Base-by-base conservation (phyloP, 805 yeast species). In the Suhomyces sp. region DNA sequence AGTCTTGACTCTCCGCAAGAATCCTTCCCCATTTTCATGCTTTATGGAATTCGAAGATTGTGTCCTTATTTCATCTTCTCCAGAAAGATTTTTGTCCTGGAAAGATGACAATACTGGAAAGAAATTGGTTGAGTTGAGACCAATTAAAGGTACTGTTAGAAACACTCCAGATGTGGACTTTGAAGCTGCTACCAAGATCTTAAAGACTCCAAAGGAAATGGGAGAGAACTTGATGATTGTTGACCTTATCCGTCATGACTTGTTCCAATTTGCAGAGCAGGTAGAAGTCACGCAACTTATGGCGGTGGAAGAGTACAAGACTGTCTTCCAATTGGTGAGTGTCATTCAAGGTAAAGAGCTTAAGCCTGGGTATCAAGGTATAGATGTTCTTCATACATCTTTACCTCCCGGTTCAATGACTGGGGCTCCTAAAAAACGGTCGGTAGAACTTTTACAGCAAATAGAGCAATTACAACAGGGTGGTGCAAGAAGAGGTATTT, bases 321-420 rank as follows among this genome's bases (percentile, higher is more conserved):
- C 96, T 0, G 95, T 95, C 2, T 95, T 71, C 57, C 98, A 93
- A 54, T 68, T 93, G 28, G 98, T 93, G 2, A 84, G 95, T 28
- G 96, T 86, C 1, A 87, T 93, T 16, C 77, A 71, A 35, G 98
- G 97, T 0, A 54, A 65, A 14, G 58, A 81, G 18, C 44, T 49
- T 10, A 46, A 41, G 12, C 28, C 39, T 8, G 62, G 50, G 2
- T 79, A 72, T 46, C 64, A 72, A 9, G 98, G 98, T 0, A 64
- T 90, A 16, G 98, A 93, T 54, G 65, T 91, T 2, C 68, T 93
- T 9, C 74, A 78, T 14, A 77, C 77, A 40, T 79, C 96, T 0
- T 65, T 95, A 22, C 98, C 99, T 3, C 96, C 99, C 0, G 99
- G 99, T 0, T 91, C 98, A 1, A 93, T 93, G 99, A 93, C 99